Evolutionary conservation across 352 stramenopile species (phyloP), one percentile per base, ranked within the genome.

Genomic region (Phytopythium aichiense): DNA sequence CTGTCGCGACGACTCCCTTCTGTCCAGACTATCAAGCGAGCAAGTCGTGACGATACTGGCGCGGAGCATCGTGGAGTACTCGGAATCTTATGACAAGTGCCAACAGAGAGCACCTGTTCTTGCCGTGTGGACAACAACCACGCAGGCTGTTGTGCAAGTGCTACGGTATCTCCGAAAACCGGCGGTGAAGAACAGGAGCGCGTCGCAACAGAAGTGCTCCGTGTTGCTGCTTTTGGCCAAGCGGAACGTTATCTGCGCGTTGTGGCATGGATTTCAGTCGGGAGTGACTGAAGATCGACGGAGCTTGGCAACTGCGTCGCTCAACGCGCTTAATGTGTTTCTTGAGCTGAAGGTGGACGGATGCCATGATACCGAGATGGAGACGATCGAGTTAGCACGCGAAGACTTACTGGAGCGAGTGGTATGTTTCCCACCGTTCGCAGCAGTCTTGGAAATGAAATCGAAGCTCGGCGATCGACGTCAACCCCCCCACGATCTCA

Each of bases 261-360:
- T 89, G 12, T 91, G 79, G 75, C 54, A 42, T n/a, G 74, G 77
- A 1, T 66, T 77, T 13, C 46, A 72, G 18, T 69, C n/a, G 23
- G 22, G 25, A n/a, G 28, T 25, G 25, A 40, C 1, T 18, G 61
- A 31, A 18, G 67, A 40, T 50, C 61, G 61, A 20, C 42, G 46
- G 13, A 70, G 83, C 11, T 58, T 89, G 56, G 57, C 68, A 9
- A 71, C 85, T 15, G 69, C 81, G 20, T 87, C 81, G 6, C 59
- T 92, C 0, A 94, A 89, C 42, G 68, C 88, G 8, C 50, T 92
- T 3, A 94, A 89, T 43, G 51, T 68, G 23, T 82, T 82, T 48
- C 65, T 94, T 4, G 80, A 89, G 46, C 76, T 74, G 30, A 81
- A 78, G 31, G 13, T 81, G 12, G 58, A 68, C 22, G 45, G 58